Evolutionary conservation across 441 rosid genomes (phyloP).

Genomic region (Corymbia citriodora): DNA sequence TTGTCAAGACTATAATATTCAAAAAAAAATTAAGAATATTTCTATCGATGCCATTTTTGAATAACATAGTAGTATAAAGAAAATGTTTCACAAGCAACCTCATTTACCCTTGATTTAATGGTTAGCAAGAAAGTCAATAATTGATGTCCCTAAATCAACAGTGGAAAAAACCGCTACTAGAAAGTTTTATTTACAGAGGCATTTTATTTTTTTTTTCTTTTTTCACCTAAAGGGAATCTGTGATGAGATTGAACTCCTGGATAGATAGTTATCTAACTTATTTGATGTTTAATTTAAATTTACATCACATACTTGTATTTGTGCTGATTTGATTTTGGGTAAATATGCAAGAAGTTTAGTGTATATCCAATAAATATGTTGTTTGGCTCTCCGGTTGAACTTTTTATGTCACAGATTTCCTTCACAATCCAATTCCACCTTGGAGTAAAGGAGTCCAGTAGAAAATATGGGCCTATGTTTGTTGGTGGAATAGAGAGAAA

Average conservation of each 20-base stretch:
- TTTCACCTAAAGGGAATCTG: background rate
- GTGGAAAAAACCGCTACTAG: fast-evolving
- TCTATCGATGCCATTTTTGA: background rate
- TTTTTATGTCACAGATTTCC: background rate
- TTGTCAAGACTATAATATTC: background rate
- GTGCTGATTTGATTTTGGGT: fast-evolving
- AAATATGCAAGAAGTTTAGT: background rate
- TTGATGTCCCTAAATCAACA: background rate
- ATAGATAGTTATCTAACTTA: no score
- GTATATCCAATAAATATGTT: background rate
- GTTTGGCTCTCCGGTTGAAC: background rate
- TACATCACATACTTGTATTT: background rate
- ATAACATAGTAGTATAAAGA: background rate
- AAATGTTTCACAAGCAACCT: background rate
- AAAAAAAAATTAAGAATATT: background rate
- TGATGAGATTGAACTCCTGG: background rate
- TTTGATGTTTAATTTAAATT: background rate
- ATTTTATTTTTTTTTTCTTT: fast-evolving
- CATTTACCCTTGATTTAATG: background rate
- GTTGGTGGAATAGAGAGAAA: background rate
- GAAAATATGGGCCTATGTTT: no score
- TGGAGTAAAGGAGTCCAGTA: background rate
- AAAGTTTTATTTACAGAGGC: background rate
- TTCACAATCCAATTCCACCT: background rate
- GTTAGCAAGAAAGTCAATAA: background rate